A percentile compares a stretch with the other conserved stretches of the same genome.
phyloP scores from a whole-genome alignment of 2,329 filamentous ascomycete species.

The Fusarium sp. region DNA sequence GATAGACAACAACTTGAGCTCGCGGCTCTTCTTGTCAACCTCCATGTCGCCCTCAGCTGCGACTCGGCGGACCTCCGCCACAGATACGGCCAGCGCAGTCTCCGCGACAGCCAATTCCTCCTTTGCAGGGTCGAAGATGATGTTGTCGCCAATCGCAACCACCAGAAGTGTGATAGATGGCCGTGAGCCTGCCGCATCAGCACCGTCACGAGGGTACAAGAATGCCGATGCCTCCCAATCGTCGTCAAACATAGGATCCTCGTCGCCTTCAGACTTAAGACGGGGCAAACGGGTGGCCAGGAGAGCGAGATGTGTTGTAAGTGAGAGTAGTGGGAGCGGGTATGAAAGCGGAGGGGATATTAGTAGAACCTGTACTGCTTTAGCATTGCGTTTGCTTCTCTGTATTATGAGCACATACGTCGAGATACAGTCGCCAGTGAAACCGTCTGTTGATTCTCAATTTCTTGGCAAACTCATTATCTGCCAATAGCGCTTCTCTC shows the following conservation, averaged over 20 bases:
- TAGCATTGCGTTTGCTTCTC: not conserved
- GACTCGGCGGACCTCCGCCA: slow-evolving; percentile 60
- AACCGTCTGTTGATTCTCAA: slow-evolving; percentile 90
- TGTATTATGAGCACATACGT: slow-evolving; percentile 67
- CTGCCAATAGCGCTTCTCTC: slow-evolving; percentile 82
- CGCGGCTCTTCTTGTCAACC: slow-evolving; percentile 51
- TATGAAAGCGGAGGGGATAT: slow-evolving; percentile 95
- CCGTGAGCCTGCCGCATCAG: slow-evolving; percentile 52
- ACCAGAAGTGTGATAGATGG: slow-evolving; percentile 93
- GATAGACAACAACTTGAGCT: slow-evolving; percentile 72
- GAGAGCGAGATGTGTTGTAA: slow-evolving; percentile 93
- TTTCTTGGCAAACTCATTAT: slow-evolving; percentile 73
- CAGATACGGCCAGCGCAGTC: slow-evolving; percentile 84
- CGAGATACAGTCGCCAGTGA: slow-evolving; percentile 96
- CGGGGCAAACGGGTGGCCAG: slow-evolving; percentile 85
- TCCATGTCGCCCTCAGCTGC: slow-evolving; percentile 49
- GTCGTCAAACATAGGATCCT: slow-evolving; percentile 97
- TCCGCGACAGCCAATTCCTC: slow-evolving; percentile 96
- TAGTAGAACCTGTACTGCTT: slow-evolving; percentile 76
- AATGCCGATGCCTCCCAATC: slow-evolving; percentile 89
- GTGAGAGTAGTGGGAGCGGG: slow-evolving; percentile 88
- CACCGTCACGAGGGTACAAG: slow-evolving; percentile 71
- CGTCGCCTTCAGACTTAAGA: slow-evolving; percentile 87
- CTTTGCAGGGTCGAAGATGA: slow-evolving; percentile 91
- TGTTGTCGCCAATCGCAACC: slow-evolving; percentile 83